Base-by-base conservation (phyloP, 169 alveolate species). In the Cryptosporidium felis region DNA sequence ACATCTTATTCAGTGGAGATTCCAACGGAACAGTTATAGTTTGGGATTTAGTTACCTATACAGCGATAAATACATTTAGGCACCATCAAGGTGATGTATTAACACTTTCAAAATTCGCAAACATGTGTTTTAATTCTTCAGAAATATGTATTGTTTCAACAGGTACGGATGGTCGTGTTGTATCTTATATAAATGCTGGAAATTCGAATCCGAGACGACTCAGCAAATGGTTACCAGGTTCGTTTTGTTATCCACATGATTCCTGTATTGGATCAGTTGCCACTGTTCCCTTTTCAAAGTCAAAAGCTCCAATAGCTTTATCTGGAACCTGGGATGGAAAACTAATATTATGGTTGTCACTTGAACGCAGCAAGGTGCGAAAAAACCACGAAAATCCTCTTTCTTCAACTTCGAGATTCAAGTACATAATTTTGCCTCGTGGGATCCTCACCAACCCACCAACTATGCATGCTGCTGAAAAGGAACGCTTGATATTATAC, bases 301-400 rank as follows among this genome's bases (percentile, higher is more conserved):
- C 26, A 34, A 74, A 74, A 14, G 85, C 74, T 3, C 85, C 85
- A 12, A 21, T 53, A 3, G 85, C 85, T 18, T 28, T 74, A 2
- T 53, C 85, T 9, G 85, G 66, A 5, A 36, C 85, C 10, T 74
- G 85, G 85, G 85, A 74, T 34, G 85, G 85, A 14, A 74, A 36
- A n/a, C n/a, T 74, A 21, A 61, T 53, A 9, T 21, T 74, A n/a
- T 74, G 85, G 85, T 9, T 74, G 12, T 8, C 85, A 16, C n/a
- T 58, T 53, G 67, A 74, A 9, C n/a, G 21, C 18, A 47, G 21
- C 51, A 74, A 58, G 32, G 28, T 5, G 34, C n/a, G 26, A 12
- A 49, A 34, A 2, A 74, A 18, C 21, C 18, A 16, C 30, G n/a
- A 1, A 4, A 44, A 38, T 21, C 38, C 26, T 61, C 0, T 36